Base-by-base conservation (phyloP, 75 land plant genomes). In the Pinus tabuliformis region DNA sequence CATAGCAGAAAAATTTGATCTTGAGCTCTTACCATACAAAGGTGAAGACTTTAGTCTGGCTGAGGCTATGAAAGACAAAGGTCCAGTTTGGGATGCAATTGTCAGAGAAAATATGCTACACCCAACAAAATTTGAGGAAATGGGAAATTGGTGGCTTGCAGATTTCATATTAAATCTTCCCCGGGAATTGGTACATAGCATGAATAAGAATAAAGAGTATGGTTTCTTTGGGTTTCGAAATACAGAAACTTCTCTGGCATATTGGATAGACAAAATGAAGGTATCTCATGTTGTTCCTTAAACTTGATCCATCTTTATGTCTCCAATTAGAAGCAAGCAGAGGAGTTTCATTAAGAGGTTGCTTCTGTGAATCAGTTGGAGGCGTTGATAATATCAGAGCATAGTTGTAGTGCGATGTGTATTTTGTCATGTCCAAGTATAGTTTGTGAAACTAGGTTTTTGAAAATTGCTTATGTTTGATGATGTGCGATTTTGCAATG, bases 121-220 rank as follows among this genome's bases (percentile, higher is more conserved):
- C 22, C 73, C 62, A 39, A 86, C 88, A 1, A 83, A 79, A 78
- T 64, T 95, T 77, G 81, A 81, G n/a, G 89, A 93, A 63, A 80
- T 94, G 42, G 95, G 81, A 6, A 80, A 56, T 9, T 94, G 89
- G 87, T 88, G 87, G 92, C 90, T 81, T 73, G 90, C 62, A 3
- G 98, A 95, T 64, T 0, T n/a, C 3, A 8, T 80, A 12, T 66
- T 90, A 15, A 70, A 72, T 56, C 58, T 59, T 28, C 57, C 77
- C 24, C 65, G 11, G 8, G 72, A 62, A 59, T 56, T 33, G 18
- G 59, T 94, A 36, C 66, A 75, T 24, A 84, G 74, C 77, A 89
- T 93, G 95, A 95, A 95, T 79, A 95, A 95, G 93, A 92, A 93
- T 77, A 92, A 90, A 76, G 97, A 92, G 78, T 86, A 88, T 37